Base-by-base conservation (phyloP, 805 yeast species). In the Myxozyma mucilagina region DNA sequence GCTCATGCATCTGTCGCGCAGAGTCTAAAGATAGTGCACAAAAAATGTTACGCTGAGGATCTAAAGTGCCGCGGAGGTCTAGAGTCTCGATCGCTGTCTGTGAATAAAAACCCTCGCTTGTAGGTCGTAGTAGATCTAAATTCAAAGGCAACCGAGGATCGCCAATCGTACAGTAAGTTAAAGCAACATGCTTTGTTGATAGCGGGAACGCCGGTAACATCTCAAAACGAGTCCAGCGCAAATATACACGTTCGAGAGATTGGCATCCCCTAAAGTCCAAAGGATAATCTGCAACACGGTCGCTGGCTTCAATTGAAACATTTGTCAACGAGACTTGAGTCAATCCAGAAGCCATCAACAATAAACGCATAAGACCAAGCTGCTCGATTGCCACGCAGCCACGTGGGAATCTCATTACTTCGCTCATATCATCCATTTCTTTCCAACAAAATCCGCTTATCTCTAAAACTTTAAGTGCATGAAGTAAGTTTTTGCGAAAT, bases 1-100 rank as follows among this genome's bases (percentile, higher is more conserved):
- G 45, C 20, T 50, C 54, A n/a, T 50, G 45, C 36, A 50, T 50
- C 18, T 39, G 54, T 4, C 54, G 54, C 24, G 38, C 54, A 13
- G 54, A 38, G 36, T 50, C 45, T 14, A 29, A 16, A 6, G 54
- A 29, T n/a, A 50, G 18, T 11, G 54, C 54, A 13, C 54, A 50
- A 24, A 18, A 38, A 2, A 39, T 50, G 16, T 50, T 50, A 10
- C 45, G 45, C 14, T 20, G 36, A 20, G 45, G 54, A 39, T 50
- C 54, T 10, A 50, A 24, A 7, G 54, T 50, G 11, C 54, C 54
- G 16, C 38, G 45, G 31, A 50, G 45, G 41, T 31, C 29, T 9
- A 50, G 45, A 10, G 13, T 24, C 11, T 38, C 24, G 35, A 50
- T 4, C 3, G 45, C 36, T 5, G 38, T 11, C 20, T 50, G 24